A percentile compares a stretch with the other conserved stretches of the same genome.
Conservation (phyloP, 2,329 filamentous ascomycete species). For the Esteya vermicola region DNA sequence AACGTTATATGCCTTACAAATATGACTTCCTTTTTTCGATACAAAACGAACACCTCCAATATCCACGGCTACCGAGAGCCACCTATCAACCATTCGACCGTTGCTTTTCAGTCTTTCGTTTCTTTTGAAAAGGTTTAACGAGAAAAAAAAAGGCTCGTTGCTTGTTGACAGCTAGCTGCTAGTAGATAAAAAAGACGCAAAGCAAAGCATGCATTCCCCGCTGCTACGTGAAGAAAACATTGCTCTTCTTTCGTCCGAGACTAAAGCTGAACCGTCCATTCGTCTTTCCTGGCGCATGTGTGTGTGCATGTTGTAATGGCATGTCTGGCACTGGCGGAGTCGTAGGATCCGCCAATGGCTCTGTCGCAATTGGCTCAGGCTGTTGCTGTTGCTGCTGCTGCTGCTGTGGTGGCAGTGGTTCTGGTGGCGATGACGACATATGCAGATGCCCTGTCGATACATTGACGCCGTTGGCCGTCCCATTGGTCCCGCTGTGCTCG, state of each 20-base stretch:
- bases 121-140: too few relatives aligned
- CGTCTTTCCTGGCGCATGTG: too few relatives aligned
- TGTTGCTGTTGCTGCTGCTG: not conserved
- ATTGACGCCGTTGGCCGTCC: constrained; percentile 13
- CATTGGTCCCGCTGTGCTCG: constrained; percentile 8
- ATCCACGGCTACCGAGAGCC: too few relatives aligned
- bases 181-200: too few relatives aligned
- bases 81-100: too few relatives aligned
- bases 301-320: not conserved
- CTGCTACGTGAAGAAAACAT: constrained; percentile 22
- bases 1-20: too few relatives aligned
- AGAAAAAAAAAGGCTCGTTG: too few relatives aligned
- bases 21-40: too few relatives aligned
- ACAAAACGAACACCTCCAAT: too few relatives aligned
- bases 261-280: constrained; percentile 50
- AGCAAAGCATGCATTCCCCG: not conserved
- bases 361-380: too few relatives aligned
- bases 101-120: too few relatives aligned
- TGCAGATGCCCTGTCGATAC: not conserved
- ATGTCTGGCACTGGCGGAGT: not conserved
- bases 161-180: too few relatives aligned
- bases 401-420: not conserved
- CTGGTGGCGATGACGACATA: not conserved
- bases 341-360: not conserved
- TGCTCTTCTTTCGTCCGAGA: constrained; percentile 59